Conservation (phyloP, 345 rosid genomes). For the Lumnitzera racemosa region DNA sequence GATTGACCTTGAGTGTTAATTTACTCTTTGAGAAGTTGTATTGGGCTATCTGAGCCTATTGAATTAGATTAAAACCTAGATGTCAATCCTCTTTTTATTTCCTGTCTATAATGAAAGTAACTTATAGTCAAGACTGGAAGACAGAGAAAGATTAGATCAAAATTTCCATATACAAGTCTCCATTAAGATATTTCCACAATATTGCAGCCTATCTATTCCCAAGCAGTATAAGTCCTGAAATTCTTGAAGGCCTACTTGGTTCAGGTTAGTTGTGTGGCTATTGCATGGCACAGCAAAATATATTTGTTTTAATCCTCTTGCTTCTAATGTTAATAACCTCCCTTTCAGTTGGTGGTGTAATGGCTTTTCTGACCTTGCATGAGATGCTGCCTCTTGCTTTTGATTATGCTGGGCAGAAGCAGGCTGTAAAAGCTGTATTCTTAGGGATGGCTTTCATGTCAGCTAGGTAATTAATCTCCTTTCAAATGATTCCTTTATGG, state of each 20-base stretch:
- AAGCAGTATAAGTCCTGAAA: conserved; percentile 82
- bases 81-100: too few relatives aligned
- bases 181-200: conserved; percentile 4
- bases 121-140: too few relatives aligned
- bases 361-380: conserved; percentile 96
- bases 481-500: too few relatives aligned
- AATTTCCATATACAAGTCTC: neutral
- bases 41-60: neutral
- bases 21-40: neutral
- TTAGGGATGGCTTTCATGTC: conserved; percentile 99
- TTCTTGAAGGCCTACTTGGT: conserved; percentile 90
- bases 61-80: neutral
- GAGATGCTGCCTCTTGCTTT: conserved; percentile 98
- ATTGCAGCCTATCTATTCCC: conserved; percentile 90
- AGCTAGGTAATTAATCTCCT: conserved; percentile 57
- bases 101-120: too few relatives aligned
- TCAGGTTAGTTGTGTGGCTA: conserved; percentile 43
- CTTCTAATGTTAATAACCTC: neutral
- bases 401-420: conserved; percentile 98
- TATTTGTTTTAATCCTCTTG: neutral
- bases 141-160: too few relatives aligned
- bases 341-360: conserved; percentile 87
- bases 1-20: too few relatives aligned
- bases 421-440: conserved; percentile 96
- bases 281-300: neutral